A percentile compares a stretch with the other conserved stretches of the same genome.
Evolutionary conservation across 2,329 filamentous ascomycete species (phyloP).

Genomic region (Neofusicoccum cordaticola): DNA sequence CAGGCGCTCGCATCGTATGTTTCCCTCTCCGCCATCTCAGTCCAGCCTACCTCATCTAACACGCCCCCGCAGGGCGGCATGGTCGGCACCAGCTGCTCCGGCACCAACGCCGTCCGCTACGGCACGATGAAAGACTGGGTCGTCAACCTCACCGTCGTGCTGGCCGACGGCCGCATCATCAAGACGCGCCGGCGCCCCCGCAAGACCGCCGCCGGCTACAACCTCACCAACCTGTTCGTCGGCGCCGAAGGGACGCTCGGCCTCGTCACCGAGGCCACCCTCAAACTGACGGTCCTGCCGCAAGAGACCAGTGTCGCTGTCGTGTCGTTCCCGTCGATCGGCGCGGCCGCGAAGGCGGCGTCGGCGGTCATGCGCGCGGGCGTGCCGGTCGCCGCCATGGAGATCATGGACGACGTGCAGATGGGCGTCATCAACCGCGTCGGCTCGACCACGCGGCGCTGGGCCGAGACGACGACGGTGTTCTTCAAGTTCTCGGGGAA

Average conservation of each 20-base stretch:
- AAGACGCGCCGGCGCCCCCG: constrained; percentile 71
- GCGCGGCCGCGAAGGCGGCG: constrained; percentile 71
- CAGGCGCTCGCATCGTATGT: constrained; percentile 48
- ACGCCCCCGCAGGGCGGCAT: constrained; percentile 67
- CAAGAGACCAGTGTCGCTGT: constrained; percentile 75
- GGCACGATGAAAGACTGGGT: constrained; percentile 90
- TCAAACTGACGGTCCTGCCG: constrained; percentile 75
- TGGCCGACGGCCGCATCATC: constrained; percentile 74
- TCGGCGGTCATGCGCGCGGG: constrained; percentile 71
- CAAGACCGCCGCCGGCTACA: constrained; percentile 80
- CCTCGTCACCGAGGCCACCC: constrained; percentile 76
- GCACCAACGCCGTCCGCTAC: constrained; percentile 77
- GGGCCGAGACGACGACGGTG: constrained; percentile 73
- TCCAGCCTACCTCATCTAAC: constrained; percentile 88
- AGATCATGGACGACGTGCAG: constrained; percentile 86
- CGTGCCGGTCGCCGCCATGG: constrained; percentile 72
- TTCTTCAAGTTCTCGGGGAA: constrained; percentile 87
- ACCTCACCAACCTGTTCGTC: constrained; percentile 75
- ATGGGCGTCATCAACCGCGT: constrained; percentile 79
- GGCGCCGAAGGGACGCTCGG: constrained; percentile 80
- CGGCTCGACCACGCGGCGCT: constrained; percentile 66
- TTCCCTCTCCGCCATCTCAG: constrained; percentile 43
- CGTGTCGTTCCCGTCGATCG: constrained; percentile 73
- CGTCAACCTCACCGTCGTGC: constrained; percentile 75
- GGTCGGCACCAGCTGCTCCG: constrained; percentile 72